A percentile compares a stretch with the other conserved stretches of the same genome.
These are phyloP conservation scores for Guyanaporus albipodus DNA, from an alignment of 768 basidiomycete genomes.

Conservation along the genomic window DNA sequence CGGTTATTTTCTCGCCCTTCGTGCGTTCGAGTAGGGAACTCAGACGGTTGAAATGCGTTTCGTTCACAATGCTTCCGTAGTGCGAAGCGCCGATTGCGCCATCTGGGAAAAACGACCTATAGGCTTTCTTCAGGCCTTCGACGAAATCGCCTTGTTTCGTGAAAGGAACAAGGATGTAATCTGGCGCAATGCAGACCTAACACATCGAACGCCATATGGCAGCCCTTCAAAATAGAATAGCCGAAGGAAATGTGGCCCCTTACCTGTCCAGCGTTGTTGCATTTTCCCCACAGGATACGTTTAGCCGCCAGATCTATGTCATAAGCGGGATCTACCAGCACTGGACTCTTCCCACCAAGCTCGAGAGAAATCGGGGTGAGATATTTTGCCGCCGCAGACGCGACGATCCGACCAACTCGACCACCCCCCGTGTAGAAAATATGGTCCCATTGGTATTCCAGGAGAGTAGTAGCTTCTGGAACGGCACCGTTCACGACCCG, in stretches of 20 bases:
- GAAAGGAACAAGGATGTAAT: slow-evolving; percentile 43
- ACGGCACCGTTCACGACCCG: slow-evolving; percentile 49
- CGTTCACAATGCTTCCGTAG: slow-evolving; percentile 51
- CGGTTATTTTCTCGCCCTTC: slow-evolving; percentile 52
- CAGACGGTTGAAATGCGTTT: slow-evolving; percentile 52
- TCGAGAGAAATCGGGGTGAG: slow-evolving; percentile 35
- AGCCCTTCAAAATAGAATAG: background rate
- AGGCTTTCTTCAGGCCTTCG: slow-evolving; percentile 39
- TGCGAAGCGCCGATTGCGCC: slow-evolving; percentile 43
- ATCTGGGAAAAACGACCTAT: slow-evolving; percentile 49
- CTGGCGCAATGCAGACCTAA: slow-evolving; percentile 41
- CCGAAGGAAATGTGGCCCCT: background rate
- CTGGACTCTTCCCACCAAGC: slow-evolving; percentile 42
- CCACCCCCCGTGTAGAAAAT: slow-evolving; percentile 39
- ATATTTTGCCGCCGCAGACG: slow-evolving; percentile 26
- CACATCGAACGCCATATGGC: background rate
- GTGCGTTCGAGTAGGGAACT: slow-evolving; percentile 49
- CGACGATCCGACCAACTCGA: slow-evolving; percentile 22
- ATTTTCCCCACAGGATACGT: slow-evolving; percentile 66
- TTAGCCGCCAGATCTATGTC: slow-evolving; percentile 53
- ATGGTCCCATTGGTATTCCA: slow-evolving; percentile 31
- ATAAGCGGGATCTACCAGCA: slow-evolving; percentile 40
- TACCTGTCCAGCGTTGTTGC: slow-evolving; percentile 62
- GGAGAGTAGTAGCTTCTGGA: slow-evolving; percentile 34
- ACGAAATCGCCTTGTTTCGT: slow-evolving; percentile 46